Evolutionary conservation across 78 protist genomes (phyloP), one percentile per base, ranked within the genome.

Genomic region (Anaeramoeba flamelloides): DNA sequence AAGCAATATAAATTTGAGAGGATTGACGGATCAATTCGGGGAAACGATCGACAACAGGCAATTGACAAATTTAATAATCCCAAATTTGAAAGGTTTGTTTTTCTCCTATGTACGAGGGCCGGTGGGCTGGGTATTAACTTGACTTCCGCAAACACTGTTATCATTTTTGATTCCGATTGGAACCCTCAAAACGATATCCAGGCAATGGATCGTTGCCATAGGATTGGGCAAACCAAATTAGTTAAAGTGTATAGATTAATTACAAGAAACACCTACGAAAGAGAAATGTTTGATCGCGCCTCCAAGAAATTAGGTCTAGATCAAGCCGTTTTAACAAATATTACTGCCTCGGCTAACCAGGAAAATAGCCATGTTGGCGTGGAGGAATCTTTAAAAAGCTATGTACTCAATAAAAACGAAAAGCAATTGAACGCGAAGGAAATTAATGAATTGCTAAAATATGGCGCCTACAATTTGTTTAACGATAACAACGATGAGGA

Each of bases 171-270:
- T 81, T 39, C 84, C 1, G 99, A 96, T 80, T 96, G 98, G 98
- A 94, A 96, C 82, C 98, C 99, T 17, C 96, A 92, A 75, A 90
- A 93, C 80, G 99, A 96, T 79, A 4, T 94, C 32, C 99, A 96
- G 81, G 4, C 69, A 41, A 40, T 0, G 81, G 81, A 4, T 75
- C 37, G 81, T 22, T 12, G 39, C 12, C 78, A 76, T 41, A 12
- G 78, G 17, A 76, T 76, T 17, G 78, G 78, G 78, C 78, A 76
- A 41, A 81, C 79, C 34, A 17, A 22, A 83, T 22, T 69, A 41
- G 97, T 92, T n/a, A 89, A 88, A 37, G 91, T 92, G 2, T 93
- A 90, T 82, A 88, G 97, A 41, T 84, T 94, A 12, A 79, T 93
- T 1, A 91, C 97, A 2, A 83, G 84, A 79, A 83, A 86, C 79